These are phyloP conservation scores for Wallemia mellicola DNA, from an alignment of 1,284 basidiomycete species.

Conservation along the genomic window DNA sequence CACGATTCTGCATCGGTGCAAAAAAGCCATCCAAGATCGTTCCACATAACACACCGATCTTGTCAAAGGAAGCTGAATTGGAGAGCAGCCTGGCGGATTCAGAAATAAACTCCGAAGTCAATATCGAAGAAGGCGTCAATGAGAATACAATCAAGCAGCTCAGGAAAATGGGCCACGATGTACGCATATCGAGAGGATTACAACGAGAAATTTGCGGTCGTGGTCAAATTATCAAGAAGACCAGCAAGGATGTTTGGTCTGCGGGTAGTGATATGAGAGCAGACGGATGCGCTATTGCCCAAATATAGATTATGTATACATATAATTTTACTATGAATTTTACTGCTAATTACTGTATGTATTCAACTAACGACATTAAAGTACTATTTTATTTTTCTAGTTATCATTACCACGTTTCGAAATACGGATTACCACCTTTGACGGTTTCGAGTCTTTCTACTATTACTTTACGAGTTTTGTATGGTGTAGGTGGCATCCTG, in stretches of 20 bases:
- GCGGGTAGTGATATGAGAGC: slow-evolving; percentile 59
- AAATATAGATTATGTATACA: slow-evolving; percentile 7
- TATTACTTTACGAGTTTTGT: background rate
- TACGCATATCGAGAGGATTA: slow-evolving; percentile 30
- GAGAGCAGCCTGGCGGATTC: background rate
- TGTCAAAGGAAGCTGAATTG: background rate
- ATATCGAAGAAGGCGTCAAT: slow-evolving; percentile 55
- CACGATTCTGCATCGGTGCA: slow-evolving; percentile 68
- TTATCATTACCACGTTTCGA: background rate
- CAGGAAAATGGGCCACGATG: slow-evolving; percentile 62
- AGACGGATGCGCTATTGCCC: slow-evolving; percentile 16
- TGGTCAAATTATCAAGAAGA: slow-evolving; percentile 53
- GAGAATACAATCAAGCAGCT: slow-evolving; percentile 29
- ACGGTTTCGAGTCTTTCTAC: background rate
- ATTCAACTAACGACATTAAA: background rate
- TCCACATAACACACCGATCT: slow-evolving; percentile 16
- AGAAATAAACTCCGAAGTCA: slow-evolving; percentile 21
- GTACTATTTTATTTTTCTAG: too few relatives aligned
- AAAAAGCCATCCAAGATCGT: slow-evolving; percentile 31
- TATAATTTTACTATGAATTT: background rate
- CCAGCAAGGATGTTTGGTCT: slow-evolving; percentile 42
- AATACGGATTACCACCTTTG: background rate
- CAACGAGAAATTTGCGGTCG: slow-evolving; percentile 46
- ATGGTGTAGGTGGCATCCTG: background rate
- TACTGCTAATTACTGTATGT: background rate